These are phyloP conservation scores for Sclerotinia spermophila DNA, from an alignment of 2,329 filamentous ascomycete species.

Conservation along the genomic window DNA sequence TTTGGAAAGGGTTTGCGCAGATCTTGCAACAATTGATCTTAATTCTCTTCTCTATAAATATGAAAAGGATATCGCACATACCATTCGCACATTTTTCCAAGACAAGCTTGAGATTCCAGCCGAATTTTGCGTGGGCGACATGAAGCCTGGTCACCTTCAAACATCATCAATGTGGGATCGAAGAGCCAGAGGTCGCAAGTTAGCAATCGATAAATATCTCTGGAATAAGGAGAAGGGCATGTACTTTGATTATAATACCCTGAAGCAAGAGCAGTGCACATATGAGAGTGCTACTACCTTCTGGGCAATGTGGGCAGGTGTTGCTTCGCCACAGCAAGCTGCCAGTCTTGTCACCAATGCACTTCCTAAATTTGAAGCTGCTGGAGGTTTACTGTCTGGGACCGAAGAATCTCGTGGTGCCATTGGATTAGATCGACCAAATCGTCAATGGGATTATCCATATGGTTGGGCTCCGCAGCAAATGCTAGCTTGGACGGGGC, in stretches of 20 bases:
- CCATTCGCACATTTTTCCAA: conserved; percentile 78
- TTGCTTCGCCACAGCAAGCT: conserved; percentile 83
- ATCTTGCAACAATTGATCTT: conserved; percentile 89
- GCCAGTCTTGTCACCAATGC: conserved; percentile 74
- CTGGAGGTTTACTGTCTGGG: conserved; percentile 83
- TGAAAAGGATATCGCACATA: conserved; percentile 85
- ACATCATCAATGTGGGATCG: conserved; percentile 88
- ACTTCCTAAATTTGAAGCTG: conserved; percentile 81
- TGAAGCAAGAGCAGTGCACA: conserved; percentile 70
- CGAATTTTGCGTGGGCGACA: conserved; percentile 71
- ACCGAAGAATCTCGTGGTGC: conserved; percentile 83
- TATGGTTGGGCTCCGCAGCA: conserved; percentile 99
- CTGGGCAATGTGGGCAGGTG: conserved; percentile 95
- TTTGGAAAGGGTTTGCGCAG: conserved; percentile 79
- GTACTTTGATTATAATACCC: conserved; percentile 97
- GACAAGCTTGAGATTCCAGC: conserved; percentile 78
- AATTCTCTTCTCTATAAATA: conserved; percentile 97
- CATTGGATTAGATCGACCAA: conserved; percentile 77
- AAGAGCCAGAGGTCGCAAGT: conserved; percentile 77
- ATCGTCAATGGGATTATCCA: conserved; percentile 97
- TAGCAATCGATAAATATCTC: conserved; percentile 84
- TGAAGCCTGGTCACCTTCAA: conserved; percentile 66
- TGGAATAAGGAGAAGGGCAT: conserved; percentile 92
- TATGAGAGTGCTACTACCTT: conserved; percentile 94
- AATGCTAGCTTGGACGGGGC: conserved; percentile 93